These are phyloP conservation scores for Erodium moschatum DNA, from an alignment of 441 rosid species.

Conservation along the genomic window DNA sequence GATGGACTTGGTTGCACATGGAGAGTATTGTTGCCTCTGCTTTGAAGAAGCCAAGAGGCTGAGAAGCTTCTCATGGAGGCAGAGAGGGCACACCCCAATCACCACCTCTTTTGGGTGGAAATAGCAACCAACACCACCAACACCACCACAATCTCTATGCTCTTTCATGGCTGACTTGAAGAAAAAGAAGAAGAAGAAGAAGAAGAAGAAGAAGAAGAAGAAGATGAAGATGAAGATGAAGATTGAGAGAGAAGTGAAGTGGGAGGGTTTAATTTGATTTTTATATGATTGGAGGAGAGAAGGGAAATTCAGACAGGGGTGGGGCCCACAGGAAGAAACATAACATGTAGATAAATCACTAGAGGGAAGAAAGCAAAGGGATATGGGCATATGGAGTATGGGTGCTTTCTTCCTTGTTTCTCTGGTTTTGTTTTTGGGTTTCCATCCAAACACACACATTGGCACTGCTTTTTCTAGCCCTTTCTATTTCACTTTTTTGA, in stretches of 20 bases:
- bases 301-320: not conserved
- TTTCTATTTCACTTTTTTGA: no score
- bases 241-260: not conserved
- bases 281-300: not conserved
- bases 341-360: not conserved
- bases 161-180: not conserved
- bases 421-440: no score
- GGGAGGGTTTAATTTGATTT: not conserved
- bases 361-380: not conserved
- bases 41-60: not conserved
- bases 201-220: no score
- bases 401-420: no score
- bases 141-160: not conserved
- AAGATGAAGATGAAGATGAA: no score
- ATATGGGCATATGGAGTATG: not conserved
- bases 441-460: no score
- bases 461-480: no score
- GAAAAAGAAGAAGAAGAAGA: no score
- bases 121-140: not conserved
- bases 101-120: not conserved
- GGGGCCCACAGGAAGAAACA: not conserved
- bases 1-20: not conserved
- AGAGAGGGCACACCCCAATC: not conserved
- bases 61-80: not conserved
- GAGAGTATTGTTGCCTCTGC: not conserved